Evolutionary conservation across 1,284 basidiomycete species (phyloP).

Genomic region (Puccinia brachypodii): DNA sequence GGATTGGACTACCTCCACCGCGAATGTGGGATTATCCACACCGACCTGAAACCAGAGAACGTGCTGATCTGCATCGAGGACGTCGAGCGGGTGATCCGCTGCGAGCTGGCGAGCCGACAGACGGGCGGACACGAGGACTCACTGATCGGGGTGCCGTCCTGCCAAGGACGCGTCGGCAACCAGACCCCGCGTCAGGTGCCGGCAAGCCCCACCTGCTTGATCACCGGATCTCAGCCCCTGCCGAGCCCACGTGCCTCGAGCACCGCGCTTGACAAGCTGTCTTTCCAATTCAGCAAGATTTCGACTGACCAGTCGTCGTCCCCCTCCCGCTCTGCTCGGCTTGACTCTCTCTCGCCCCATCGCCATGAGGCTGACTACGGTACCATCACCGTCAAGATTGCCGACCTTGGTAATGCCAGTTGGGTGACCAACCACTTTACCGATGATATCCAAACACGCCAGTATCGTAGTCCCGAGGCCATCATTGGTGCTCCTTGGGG

Average conservation of each 20-base stretch:
- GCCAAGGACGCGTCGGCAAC: constrained; percentile 91
- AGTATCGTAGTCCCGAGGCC: constrained; percentile 96
- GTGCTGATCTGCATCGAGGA: constrained; percentile 96
- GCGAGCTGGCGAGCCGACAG: constrained; percentile 70
- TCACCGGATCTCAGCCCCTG: constrained; percentile 90
- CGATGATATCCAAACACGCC: constrained; percentile 93
- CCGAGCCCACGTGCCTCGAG: constrained; percentile 73
- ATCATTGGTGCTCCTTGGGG: constrained; percentile 96
- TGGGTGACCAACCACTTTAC: constrained; percentile 65
- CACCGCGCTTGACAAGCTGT: constrained; percentile 84
- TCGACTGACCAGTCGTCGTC: constrained; percentile 47
- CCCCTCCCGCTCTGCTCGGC: constrained; percentile 39
- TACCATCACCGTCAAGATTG: constrained; percentile 97
- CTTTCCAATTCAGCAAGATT: constrained; percentile 82
- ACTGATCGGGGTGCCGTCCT: constrained; percentile 91
- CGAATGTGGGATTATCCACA: constrained; percentile 89
- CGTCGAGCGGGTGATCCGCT: constrained; percentile 87
- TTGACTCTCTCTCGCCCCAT: constrained; percentile 31
- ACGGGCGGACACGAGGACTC: constrained; percentile 61
- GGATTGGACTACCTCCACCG: constrained; percentile 97
- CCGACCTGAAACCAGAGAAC: constrained; percentile 95
- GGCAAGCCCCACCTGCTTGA: constrained; percentile 65
- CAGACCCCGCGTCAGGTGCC: constrained; percentile 80
- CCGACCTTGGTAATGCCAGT: constrained; percentile 91
- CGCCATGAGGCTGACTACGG: constrained; percentile 66